Conservation (phyloP, 129 eudicot species). For the Smallanthus sonchifolius region DNA sequence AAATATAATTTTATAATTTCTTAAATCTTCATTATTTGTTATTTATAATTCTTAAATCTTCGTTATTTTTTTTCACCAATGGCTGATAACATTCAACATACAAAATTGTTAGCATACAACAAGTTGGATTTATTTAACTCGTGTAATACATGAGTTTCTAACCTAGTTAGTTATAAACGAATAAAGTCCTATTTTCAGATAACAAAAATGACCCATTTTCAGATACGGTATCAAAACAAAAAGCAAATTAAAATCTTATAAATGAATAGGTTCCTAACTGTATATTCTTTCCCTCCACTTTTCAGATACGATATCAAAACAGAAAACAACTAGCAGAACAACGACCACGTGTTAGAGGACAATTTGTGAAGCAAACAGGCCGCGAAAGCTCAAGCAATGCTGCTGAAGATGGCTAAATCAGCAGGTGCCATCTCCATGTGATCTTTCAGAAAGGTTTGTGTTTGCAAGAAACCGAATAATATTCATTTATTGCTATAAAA, state of each 20-base stretch:
- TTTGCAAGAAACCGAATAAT: not conserved
- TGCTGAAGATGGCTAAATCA: conserved; percentile 32
- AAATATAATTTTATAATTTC: no score
- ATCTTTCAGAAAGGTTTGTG: not conserved
- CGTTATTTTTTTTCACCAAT: no score
- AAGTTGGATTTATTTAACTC: no score
- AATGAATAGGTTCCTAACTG: not conserved
- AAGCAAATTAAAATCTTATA: not conserved
- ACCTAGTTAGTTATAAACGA: no score
- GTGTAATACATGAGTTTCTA: no score
- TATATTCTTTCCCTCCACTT: not conserved
- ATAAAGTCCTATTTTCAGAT: no score
- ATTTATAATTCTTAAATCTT: no score
- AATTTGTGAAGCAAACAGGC: conserved; percentile 45
- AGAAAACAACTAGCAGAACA: conserved; percentile 60
- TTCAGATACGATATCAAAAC: conserved; percentile 52
- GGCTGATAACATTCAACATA: no score
- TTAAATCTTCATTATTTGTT: no score
- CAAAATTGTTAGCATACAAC: no score
- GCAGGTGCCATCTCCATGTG: not conserved
- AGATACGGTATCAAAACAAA: no score
- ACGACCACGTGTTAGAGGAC: conserved; percentile 63
- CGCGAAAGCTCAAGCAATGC: conserved; percentile 37
- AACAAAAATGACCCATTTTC: no score
- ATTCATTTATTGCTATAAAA: not conserved